phyloP scores from a whole-genome alignment of 2,329 filamentous ascomycete species.

The Chaetomium sp. region DNA sequence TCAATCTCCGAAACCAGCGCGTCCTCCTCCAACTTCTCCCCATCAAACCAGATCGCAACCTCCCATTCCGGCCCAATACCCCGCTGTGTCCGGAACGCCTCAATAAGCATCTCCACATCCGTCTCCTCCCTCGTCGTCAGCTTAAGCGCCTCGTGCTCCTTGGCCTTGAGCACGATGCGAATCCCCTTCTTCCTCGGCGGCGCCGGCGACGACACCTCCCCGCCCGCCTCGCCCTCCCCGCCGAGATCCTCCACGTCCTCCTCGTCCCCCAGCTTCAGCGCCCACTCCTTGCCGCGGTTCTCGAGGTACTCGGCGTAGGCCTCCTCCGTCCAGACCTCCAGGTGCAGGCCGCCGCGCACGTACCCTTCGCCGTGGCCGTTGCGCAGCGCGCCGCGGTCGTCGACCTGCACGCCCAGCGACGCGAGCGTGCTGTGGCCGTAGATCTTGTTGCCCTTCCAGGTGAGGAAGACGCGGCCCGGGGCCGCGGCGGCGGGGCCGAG shows the following conservation, averaged over 20 bases:
- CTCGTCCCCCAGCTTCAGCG: slow-evolving; percentile 46
- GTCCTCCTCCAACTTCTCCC: slow-evolving; percentile 66
- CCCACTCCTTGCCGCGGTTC: slow-evolving; percentile 52
- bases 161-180: slow-evolving; percentile 55
- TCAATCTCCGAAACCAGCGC: slow-evolving; percentile 66
- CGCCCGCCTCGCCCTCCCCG: slow-evolving; percentile 41
- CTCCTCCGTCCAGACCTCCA: slow-evolving; percentile 76
- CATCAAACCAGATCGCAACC: slow-evolving; percentile 72
- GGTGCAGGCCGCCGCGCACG: slow-evolving; percentile 60
- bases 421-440: slow-evolving; percentile 76
- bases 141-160: slow-evolving; percentile 52
- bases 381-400: slow-evolving; percentile 47
- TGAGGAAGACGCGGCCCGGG: slow-evolving; percentile 64
- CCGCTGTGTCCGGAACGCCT: slow-evolving; percentile 60
- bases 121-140: slow-evolving; percentile 58
- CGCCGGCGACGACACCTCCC: slow-evolving; percentile 9
- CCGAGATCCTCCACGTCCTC: slow-evolving; percentile 39
- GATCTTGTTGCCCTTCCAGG: slow-evolving; percentile 72
- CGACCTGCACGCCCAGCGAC: slow-evolving; percentile 62
- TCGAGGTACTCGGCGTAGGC: slow-evolving; percentile 54
- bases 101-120: slow-evolving; percentile 62
- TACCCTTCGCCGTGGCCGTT: slow-evolving; percentile 44
- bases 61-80: slow-evolving; percentile 53
- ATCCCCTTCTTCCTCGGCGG: slow-evolving; percentile 30
- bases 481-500: slow-evolving; percentile 46